Percentiles rank a stretch among this genome's conserved stretches.
Conservation (phyloP, 306 rosid species). For the Vicia faba region DNA sequence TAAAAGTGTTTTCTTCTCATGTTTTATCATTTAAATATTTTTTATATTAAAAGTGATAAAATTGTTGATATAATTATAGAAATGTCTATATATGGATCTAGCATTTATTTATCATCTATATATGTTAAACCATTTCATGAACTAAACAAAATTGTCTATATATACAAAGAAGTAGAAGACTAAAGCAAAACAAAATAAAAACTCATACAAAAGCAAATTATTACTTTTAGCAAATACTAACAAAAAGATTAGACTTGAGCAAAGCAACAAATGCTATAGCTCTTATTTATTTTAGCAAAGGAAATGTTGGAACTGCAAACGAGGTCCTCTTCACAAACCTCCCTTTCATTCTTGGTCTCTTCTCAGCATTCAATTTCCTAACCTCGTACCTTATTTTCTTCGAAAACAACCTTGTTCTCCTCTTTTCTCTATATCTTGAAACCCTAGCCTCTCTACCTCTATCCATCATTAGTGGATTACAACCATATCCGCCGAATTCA, state of each 20-base stretch:
- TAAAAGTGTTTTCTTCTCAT: no score
- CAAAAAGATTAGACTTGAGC: conserved; percentile 25
- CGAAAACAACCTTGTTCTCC: conserved; percentile 81
- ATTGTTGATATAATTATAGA: no score
- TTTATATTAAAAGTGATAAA: no score
- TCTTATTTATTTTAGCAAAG: conserved; percentile 41
- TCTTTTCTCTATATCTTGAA: conserved; percentile 84
- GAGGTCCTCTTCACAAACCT: conserved; percentile 84
- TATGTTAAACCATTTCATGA: neutral
- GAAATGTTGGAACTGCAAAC: conserved; percentile 50
- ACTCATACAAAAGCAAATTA: neutral
- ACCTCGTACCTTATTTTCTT: conserved; percentile 98
- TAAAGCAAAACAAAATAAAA: conserved; percentile 5
- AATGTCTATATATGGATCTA: no score
- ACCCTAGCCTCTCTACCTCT: conserved; percentile 91
- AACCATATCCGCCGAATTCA: conserved; percentile 47
- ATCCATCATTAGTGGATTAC: conserved; percentile 47
- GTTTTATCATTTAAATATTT: no score
- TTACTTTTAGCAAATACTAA: conserved; percentile 4
- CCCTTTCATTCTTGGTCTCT: conserved; percentile 97
- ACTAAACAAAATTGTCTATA: conserved; percentile 34
- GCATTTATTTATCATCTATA: neutral
- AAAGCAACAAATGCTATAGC: neutral
- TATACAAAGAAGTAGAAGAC: conserved; percentile 22
- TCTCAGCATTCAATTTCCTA: conserved; percentile 92